Conservation (phyloP, 441 rosid genomes). For the Pelargonium cotyledonis region DNA sequence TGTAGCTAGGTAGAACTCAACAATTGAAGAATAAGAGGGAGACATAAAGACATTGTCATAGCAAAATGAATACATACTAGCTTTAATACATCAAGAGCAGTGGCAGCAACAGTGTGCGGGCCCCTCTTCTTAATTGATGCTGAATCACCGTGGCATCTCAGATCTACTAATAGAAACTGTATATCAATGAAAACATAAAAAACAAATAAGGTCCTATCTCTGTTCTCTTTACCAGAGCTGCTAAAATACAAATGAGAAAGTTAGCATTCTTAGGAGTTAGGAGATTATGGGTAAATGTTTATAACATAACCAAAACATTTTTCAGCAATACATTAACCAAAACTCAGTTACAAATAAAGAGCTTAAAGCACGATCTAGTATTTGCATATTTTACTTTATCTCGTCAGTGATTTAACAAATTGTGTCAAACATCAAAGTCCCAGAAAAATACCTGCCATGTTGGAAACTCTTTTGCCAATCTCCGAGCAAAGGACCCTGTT, state of each 20-base stretch:
- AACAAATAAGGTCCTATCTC: slow-evolving; percentile 6
- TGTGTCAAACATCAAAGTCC: slow-evolving; percentile 4
- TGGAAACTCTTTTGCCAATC: slow-evolving; percentile 84
- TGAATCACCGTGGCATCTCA: slow-evolving; percentile 96
- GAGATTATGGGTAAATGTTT: not conserved
- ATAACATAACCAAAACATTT: not conserved
- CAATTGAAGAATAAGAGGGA: not conserved
- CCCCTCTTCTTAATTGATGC: slow-evolving; percentile 60
- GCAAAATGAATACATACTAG: slow-evolving; percentile 43
- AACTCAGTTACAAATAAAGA: not conserved
- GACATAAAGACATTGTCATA: not conserved
- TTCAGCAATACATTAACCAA: not conserved
- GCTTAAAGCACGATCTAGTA: not conserved
- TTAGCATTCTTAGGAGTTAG: not conserved
- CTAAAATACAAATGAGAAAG: not conserved
- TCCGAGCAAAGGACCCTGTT: slow-evolving; percentile 77
- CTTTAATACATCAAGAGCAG: slow-evolving; percentile 82
- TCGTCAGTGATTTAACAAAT: not conserved
- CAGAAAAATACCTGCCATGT: slow-evolving; percentile 69
- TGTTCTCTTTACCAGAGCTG: not conserved
- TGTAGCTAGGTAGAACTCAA: not conserved
- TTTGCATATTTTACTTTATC: not conserved
- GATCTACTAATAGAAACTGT: slow-evolving; percentile 85
- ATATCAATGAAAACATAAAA: slow-evolving; percentile 7
- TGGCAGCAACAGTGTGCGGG: slow-evolving; percentile 74